These are phyloP conservation scores for Geotrichum fermentans DNA, from an alignment of 1,139 yeast species.

Conservation along the genomic window DNA sequence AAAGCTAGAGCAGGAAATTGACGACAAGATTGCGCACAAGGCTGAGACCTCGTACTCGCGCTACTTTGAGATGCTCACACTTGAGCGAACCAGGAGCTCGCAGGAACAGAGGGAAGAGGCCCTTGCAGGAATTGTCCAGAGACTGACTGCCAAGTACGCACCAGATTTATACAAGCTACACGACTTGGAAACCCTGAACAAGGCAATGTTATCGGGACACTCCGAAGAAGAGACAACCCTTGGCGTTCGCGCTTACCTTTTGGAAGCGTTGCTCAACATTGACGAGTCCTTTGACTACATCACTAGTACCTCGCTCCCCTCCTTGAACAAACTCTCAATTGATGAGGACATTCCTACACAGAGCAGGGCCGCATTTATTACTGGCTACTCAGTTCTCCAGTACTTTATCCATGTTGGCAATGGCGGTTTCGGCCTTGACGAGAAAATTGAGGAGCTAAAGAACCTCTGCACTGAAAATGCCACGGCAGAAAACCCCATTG, in stretches of 20 bases:
- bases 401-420: constrained; percentile 34
- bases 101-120: constrained; percentile 37
- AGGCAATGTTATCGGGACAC: constrained; percentile 31
- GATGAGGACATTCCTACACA: constrained; percentile 22
- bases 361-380: constrained; percentile 28
- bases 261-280: constrained; percentile 30
- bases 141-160: constrained; percentile 34
- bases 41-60: constrained; percentile 23
- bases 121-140: constrained; percentile 28
- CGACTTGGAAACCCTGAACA: constrained; percentile 27
- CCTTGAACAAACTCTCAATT: constrained; percentile 21
- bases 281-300: constrained; percentile 29
- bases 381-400: constrained; percentile 33
- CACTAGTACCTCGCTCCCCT: constrained; percentile 23
- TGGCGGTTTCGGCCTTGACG: constrained; percentile 37
- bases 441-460: constrained; percentile 28
- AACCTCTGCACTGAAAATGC: constrained; percentile 31
- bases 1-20: constrained; percentile 9
- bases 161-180: constrained; percentile 29
- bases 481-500: constrained; percentile 22
- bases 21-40: constrained; percentile 9
- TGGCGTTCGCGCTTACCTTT: constrained; percentile 19
- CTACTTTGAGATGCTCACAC: constrained; percentile 32
- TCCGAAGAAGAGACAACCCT: constrained; percentile 21
- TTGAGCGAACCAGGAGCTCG: constrained; percentile 35